Evolutionary conservation across 2,329 filamentous ascomycete genomes (phyloP).

Genomic region (Diaporthe sp.): DNA sequence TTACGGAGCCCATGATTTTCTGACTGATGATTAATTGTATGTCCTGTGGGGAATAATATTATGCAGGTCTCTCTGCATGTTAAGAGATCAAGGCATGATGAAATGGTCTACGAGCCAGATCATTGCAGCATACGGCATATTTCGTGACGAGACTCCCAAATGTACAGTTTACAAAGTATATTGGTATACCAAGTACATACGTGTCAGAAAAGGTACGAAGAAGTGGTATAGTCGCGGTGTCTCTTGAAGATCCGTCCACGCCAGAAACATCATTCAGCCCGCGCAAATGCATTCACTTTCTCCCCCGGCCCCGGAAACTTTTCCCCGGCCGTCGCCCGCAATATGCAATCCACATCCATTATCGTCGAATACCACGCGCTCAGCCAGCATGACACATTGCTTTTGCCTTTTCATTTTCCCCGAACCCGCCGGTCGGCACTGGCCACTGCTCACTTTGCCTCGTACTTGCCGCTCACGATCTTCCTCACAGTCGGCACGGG

Average conservation of each 20-base stretch:
- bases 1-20: not conserved
- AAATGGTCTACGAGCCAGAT: not conserved
- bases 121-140: not conserved
- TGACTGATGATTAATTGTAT: not conserved
- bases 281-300: conserved; percentile 30
- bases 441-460: conserved; percentile 58
- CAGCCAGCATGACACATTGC: conserved; percentile 6
- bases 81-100: not conserved
- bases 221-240: conserved; percentile 32
- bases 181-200: conserved; percentile 29
- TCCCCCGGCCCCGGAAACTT: not conserved
- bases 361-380: conserved; percentile 14
- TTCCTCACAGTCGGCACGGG: conserved; percentile 76
- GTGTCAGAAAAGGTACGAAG: conserved; percentile 27
- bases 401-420: not conserved
- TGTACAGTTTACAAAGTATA: conserved; percentile 22
- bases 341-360: conserved; percentile 27
- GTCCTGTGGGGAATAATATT: not conserved
- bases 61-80: not conserved
- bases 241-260: conserved; percentile 20
- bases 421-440: not conserved
- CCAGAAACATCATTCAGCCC: conserved; percentile 13
- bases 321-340: not conserved
- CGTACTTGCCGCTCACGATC: conserved; percentile 82
- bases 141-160: not conserved